A percentile compares a stretch with the other conserved stretches of the same genome.
Conservation (phyloP, 2,329 filamentous ascomycete genomes). For the Leptosphaerulina australis region DNA sequence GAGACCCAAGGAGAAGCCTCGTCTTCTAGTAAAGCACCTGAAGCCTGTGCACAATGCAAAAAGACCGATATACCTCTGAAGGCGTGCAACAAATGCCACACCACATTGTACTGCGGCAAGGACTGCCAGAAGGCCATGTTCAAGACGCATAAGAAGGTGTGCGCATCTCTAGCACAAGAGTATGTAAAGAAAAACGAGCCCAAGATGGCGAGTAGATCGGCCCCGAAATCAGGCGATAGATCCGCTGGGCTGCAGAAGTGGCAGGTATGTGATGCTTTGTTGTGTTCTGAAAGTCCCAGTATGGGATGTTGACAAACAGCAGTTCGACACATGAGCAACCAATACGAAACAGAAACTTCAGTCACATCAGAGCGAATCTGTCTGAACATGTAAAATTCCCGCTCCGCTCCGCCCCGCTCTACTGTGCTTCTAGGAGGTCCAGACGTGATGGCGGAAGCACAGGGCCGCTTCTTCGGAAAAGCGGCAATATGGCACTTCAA, state of each 20-base stretch:
- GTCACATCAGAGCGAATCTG: not conserved
- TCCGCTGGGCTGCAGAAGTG: conserved; percentile 50
- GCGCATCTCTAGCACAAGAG: conserved; percentile 47
- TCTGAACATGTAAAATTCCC: not conserved
- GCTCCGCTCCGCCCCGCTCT: conserved; percentile 6
- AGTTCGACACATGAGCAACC: conserved; percentile 16
- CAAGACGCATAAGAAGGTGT: conserved; percentile 51
- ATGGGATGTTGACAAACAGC: not conserved
- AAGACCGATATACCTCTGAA: conserved; percentile 37
- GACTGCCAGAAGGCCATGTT: conserved; percentile 50
- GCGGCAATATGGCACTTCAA: conserved; percentile 9
- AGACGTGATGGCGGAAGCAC: conserved; percentile 8
- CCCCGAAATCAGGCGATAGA: conserved; percentile 40
- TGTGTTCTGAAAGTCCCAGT: not conserved
- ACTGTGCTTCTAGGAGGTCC: not conserved
- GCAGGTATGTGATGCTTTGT: conserved; percentile 39
- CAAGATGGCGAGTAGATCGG: conserved; percentile 47
- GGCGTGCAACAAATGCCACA: conserved; percentile 50
- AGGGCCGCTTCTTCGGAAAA: conserved; percentile 6
- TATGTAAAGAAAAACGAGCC: conserved; percentile 47
- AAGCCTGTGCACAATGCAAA: conserved; percentile 35
- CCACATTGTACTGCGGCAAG: conserved; percentile 48
- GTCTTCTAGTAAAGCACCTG: conserved; percentile 9
- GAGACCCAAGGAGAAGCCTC: conserved; percentile 6
- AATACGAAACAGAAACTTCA: not conserved